Evolutionary conservation across 2,329 filamentous ascomycete genomes (phyloP), one percentile per base, ranked within the genome.

Genomic region (Trichoderma sp.): DNA sequence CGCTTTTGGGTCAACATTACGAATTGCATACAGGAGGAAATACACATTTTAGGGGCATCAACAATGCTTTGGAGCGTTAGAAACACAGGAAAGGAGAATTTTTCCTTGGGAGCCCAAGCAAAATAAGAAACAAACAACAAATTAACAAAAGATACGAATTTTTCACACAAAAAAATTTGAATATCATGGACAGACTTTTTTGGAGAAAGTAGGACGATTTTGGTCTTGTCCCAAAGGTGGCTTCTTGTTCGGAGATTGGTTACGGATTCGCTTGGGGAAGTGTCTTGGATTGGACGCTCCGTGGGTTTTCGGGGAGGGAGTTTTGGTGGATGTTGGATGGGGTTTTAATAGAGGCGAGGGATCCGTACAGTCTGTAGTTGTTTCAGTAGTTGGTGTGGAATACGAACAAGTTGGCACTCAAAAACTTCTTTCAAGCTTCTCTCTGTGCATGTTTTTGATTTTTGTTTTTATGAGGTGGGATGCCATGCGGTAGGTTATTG

Each of bases 21-120:
- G 65, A 68, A 58, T 71, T 71, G 70, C 63, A 66, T 71, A 71
- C 50, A 71, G 63, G 70, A 67, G 62, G 62, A 71, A 67, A 65
- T 64, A 71, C 43, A 47, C 57, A 69, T 62, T 62, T 53, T 55
- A 30, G 39, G 39, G 39, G 43, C 55, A 59, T 36, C 34, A 6
- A 36, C 34, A 6, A 36, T 23, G 55, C 55, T 50, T 71, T 58
- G 68, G 68, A 32, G 61, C 39, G 53, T 32, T 43, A 36, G 43
- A 23, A n/a, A n/a, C n/a, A 13, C 57, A 58, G 20, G 53, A 43
- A 55, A 28, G 26, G n/a, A n/a, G n/a, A n/a, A n/a, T n/a, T n/a
- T 34, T 43, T 71, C 61, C 61, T 66, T 53, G 55, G 55, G 30
- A 66, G 39, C 39, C 58, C 67, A 63, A 63, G 57, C 50, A 68